Base-by-base conservation (phyloP, 768 basidiomycete genomes). In the Trametes punicea region DNA sequence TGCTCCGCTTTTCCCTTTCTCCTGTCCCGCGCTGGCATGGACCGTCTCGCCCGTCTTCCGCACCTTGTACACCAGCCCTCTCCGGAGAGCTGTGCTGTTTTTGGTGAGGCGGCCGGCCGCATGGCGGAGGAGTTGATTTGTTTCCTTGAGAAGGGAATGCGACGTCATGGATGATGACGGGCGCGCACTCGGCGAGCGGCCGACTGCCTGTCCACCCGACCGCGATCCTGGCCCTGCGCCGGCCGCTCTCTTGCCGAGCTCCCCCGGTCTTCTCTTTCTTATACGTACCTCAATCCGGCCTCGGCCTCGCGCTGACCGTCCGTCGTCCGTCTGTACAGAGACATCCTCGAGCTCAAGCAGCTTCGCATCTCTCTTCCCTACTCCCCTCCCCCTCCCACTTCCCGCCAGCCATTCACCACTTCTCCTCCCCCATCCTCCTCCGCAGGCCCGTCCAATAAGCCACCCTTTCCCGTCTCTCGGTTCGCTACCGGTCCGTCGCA, bases 311-410 rank as follows among this genome's bases (percentile, higher is more conserved):
- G 40, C 57, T 58, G 44, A 58, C 56, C 52, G 33, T 38, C 31
- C 39, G 38, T 18, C 26, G 26, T 41, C 25, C 27, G n/a, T 29
- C 25, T 46, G 39, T 23, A 29, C 59, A 66, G 65, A 30, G 65
- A 66, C 58, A 54, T 66, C 40, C 78, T 87, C 20, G 86, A 88
- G 66, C 77, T 87, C 39, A 85, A 85, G 62, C 83, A 82, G 60
- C 83, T 88, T 39, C 84, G 83, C 57, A 79, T 81, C 10, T 81
- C 82, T 6, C 74, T 87, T 1, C 85, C 85, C 7, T 73, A 75
- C 18, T 82, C 63, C 15, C 55, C 65, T 2, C 56, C 62, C 2
- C 56, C 47, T 6, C 61, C 61, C 27, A 49, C 56, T 41, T 51
- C 56, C n/a, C 63, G 64, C 41, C 62, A 63, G 45, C 67, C 65